These are phyloP conservation scores for Pneumocystis canis DNA, from an alignment of 1,139 yeast species.

Conservation along the genomic window DNA sequence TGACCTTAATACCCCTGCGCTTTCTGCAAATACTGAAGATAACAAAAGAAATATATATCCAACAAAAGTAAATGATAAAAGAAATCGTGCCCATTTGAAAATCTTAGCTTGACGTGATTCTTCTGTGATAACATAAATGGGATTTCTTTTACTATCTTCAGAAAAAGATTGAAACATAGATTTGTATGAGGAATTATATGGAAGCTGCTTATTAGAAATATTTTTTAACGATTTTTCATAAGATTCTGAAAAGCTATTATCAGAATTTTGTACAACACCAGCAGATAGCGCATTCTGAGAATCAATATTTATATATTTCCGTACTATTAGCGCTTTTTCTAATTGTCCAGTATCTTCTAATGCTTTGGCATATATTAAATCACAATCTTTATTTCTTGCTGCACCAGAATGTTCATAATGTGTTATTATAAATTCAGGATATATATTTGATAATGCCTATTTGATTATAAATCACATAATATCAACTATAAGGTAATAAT, in stretches of 20 bases:
- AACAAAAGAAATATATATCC: conserved; percentile 43
- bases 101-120: conserved; percentile 66
- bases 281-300: background rate
- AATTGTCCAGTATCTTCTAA: background rate
- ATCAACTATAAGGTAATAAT: background rate
- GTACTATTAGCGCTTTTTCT: background rate
- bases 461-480: background rate
- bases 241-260: background rate
- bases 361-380: background rate
- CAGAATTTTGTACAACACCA: background rate
- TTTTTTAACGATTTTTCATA: background rate
- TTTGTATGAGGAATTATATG: background rate
- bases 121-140: conserved; percentile 79
- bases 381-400: background rate
- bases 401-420: background rate
- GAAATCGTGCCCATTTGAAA: conserved; percentile 82
- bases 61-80: conserved; percentile 60
- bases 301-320: background rate
- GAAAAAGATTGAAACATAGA: background rate
- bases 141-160: conserved; percentile 27
- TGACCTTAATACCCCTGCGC: conserved; percentile 17
- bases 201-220: background rate
- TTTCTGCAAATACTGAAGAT: conserved; percentile 38
- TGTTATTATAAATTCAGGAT: conserved; percentile 2
- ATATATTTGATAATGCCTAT: background rate